Evolutionary conservation across 257 asterid species (phyloP), one percentile per base, ranked within the genome.

Genomic region (Primulina tabacum): DNA sequence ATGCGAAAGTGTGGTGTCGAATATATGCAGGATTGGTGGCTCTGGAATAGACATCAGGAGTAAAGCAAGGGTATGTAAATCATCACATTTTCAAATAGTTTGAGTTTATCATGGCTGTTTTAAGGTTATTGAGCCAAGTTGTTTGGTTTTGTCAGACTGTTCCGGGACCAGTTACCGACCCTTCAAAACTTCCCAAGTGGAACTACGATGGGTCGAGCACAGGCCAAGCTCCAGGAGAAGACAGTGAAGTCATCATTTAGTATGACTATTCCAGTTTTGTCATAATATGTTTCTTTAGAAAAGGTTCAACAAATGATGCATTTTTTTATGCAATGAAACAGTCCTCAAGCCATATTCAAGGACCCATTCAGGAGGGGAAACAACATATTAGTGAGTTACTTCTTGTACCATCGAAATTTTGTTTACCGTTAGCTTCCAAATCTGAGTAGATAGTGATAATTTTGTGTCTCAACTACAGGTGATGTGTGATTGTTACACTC

Each of bases 301-400:
- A 16, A 2, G 66, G 1, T 34, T 12, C 59, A 59, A 37, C 11
- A 20, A 10, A 38, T 64, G 55, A 64, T 64, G 34, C 57, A 1
- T 53, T 16, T 59, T 29, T 1, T 30, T 55, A 62, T 71, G 21
- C 52, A 34, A 64, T 79, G 40, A 1, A 60, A 75, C 73, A 86
- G 87, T 0, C 88, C 91, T 38, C 90, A 81, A 72, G 88, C 90
- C 60, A 83, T 83, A 52, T 83, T 83, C 82, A 79, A 67, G 40
- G 90, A 86, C n/a, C 88, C 87, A 29, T 86, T 83, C 79, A 81
- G 88, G 53, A 76, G 82, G 71, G 87, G 88, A 72, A 73, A 86
- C 73, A 72, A 81, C 62, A 79, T 81, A 28, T 59, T 86, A 81
- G 88, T 85, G 21, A 76, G 83, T 33, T 8, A 3, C 10, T 43